These are phyloP conservation scores for Colletotrichum orbiculare DNA, from an alignment of 2,329 filamentous ascomycete species.

Conservation along the genomic window DNA sequence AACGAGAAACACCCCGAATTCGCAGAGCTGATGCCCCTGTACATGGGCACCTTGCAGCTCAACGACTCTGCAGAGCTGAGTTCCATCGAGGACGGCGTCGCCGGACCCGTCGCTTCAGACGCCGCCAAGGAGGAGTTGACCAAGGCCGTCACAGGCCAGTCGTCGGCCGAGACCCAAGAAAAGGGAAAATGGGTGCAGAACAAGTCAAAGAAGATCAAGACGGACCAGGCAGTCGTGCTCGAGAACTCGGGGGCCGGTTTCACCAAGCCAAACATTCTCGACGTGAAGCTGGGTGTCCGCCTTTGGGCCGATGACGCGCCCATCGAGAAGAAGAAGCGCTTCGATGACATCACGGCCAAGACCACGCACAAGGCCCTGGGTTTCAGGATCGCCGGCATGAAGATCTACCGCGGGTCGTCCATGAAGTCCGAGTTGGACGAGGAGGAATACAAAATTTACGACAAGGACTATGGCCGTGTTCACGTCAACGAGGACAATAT, in stretches of 20 bases:
- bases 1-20: conserved; percentile 75
- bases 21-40: conserved; percentile 83
- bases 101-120: conserved; percentile 53
- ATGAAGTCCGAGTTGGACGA: conserved; percentile 62
- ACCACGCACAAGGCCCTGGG: conserved; percentile 71
- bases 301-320: conserved; percentile 84
- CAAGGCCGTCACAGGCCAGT: conserved; percentile 47
- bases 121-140: conserved; percentile 50
- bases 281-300: conserved; percentile 88
- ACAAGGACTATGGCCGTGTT: conserved; percentile 71
- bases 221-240: conserved; percentile 83
- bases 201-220: conserved; percentile 72
- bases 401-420: conserved; percentile 68
- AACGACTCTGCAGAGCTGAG: conserved; percentile 62
- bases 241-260: conserved; percentile 88
- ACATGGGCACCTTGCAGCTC: conserved; percentile 83
- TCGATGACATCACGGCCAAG: conserved; percentile 67
- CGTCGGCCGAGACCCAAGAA: conserved; percentile 35
- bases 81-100: conserved; percentile 60
- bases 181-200: conserved; percentile 59
- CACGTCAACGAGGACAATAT: conserved; percentile 65
- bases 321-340: conserved; percentile 67
- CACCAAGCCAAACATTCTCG: conserved; percentile 86
- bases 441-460: conserved; percentile 69
- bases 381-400: conserved; percentile 75